Conservation (phyloP, 2,329 filamentous ascomycete genomes). For the Colletotrichum simmondsii region DNA sequence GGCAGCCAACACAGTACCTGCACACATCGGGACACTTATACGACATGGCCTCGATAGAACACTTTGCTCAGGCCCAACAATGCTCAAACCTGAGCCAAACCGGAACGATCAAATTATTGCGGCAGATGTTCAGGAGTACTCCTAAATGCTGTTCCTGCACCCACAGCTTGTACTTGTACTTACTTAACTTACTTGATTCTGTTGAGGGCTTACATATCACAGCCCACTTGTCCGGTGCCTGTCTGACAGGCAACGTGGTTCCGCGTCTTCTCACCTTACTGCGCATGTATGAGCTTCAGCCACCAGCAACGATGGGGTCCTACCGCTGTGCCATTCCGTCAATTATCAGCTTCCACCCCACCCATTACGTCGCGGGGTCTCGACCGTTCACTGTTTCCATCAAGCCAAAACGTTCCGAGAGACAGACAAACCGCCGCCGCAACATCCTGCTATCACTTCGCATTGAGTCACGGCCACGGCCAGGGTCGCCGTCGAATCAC, state of each 20-base stretch:
- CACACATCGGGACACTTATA: background rate
- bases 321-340: background rate
- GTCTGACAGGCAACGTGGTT: background rate
- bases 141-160: background rate
- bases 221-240: background rate
- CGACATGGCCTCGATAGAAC: background rate
- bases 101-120: background rate
- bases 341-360: conserved; percentile 18
- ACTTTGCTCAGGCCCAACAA: background rate
- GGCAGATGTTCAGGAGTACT: background rate
- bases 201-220: background rate
- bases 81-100: conserved; percentile 15
- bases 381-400: background rate
- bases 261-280: too few species aligned
- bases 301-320: background rate
- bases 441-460: conserved; percentile 29
- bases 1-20: background rate
- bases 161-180: background rate
- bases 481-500: conserved; percentile 16
- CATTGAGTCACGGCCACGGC: conserved; percentile 28
- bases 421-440: conserved; percentile 7
- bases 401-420: conserved; percentile 9
- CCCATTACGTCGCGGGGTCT: conserved; percentile 6
- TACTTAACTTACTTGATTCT: background rate
- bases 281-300: background rate